Base-by-base conservation (phyloP, 2,329 filamentous ascomycete genomes). In the Verticillium isaacii region DNA sequence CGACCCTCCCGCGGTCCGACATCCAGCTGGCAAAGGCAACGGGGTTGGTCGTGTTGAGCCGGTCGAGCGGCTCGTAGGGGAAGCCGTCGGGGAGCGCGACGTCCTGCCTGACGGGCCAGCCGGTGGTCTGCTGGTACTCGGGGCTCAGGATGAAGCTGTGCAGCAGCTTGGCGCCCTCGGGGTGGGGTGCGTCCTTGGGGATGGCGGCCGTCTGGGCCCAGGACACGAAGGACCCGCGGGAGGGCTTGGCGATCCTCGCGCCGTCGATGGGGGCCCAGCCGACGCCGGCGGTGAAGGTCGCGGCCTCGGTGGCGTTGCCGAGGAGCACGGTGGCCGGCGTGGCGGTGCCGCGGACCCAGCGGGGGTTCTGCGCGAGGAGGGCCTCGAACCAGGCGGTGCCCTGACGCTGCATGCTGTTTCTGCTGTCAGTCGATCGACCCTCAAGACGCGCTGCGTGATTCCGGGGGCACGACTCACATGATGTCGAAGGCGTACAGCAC, bases 151-250 rank as follows among this genome's bases (percentile, higher is more conserved):
- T 62, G 66, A 70, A 84, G 67, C 75, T 80, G 65, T 80, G 74
- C 14, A 84, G 73, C 34, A 84, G 69, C 71, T 83, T 84, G 32
- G 82, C 79, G 41, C 75, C 75, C 67, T 84, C 80, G 0, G 79
- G 78, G 57, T 81, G 79, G 0, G 78, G 78, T 0, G 82, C 79
- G 29, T 79, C 71, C 59, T 76, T 77, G 23, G 81, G 70, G 60
- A 85, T 85, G 1, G 74, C 82, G 1, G 70, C 79, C 0, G 69
- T 75, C 65, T 84, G 81, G 0, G 78, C 65, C 82, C 82, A 85
- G 5, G 74, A 73, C 9, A 80, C 77, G 62, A 78, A 82, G 56
- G 73, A 64, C 14, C 72, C 78, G 9, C 74, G 64, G 9, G 65
- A 73, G 0, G 78, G 77, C 12, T 73, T 67, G 0, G 71, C 63